A percentile compares a stretch with the other conserved stretches of the same genome.
phyloP scores from a whole-genome alignment of 2,329 filamentous ascomycete genomes.

The Biscogniauxia sp. region DNA sequence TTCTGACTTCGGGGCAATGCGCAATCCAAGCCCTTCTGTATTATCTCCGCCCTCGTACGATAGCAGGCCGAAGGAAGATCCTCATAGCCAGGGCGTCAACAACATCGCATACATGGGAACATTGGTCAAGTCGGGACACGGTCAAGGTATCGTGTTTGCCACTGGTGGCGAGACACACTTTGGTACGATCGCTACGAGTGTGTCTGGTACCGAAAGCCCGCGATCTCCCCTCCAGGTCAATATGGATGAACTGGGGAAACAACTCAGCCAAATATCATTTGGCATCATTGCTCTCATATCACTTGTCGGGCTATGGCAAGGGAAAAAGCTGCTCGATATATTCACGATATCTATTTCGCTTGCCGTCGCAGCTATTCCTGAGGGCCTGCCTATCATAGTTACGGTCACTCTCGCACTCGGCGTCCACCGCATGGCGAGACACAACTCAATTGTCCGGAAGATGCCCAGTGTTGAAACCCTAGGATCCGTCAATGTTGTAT shows the following conservation, averaged over 20 bases:
- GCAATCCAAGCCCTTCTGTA: slow-evolving; percentile 39
- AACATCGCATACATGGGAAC: slow-evolving; percentile 99
- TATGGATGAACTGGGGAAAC: slow-evolving; percentile 96
- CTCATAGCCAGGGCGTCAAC: slow-evolving; percentile 69
- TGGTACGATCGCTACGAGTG: slow-evolving; percentile 89
- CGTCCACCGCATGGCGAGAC: slow-evolving; percentile 92
- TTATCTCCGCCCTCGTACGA: slow-evolving; percentile 54
- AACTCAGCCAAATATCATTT: slow-evolving; percentile 96
- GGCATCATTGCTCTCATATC: slow-evolving; percentile 92
- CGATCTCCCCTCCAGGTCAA: slow-evolving; percentile 90
- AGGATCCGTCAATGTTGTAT: slow-evolving; percentile 99
- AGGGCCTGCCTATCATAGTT: slow-evolving; percentile 96
- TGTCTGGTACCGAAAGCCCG: slow-evolving; percentile 93
- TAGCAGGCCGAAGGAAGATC: slow-evolving; percentile 60
- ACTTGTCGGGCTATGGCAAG: slow-evolving; percentile 83
- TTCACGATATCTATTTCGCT: slow-evolving; percentile 97
- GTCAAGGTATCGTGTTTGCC: slow-evolving; percentile 94
- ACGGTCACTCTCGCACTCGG: slow-evolving; percentile 94
- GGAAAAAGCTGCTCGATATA: slow-evolving; percentile 86
- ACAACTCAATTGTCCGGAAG: slow-evolving; percentile 91
- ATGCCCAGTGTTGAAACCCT: slow-evolving; percentile 97
- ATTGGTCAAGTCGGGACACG: slow-evolving; percentile 88
- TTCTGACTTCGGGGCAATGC: slow-evolving; percentile 32
- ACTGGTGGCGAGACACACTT: slow-evolving; percentile 94
- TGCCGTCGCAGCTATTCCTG: slow-evolving; percentile 92